Evolutionary conservation across 2,329 filamentous ascomycete species (phyloP), one percentile per base, ranked within the genome.

Genomic region (Neonectria punicea): DNA sequence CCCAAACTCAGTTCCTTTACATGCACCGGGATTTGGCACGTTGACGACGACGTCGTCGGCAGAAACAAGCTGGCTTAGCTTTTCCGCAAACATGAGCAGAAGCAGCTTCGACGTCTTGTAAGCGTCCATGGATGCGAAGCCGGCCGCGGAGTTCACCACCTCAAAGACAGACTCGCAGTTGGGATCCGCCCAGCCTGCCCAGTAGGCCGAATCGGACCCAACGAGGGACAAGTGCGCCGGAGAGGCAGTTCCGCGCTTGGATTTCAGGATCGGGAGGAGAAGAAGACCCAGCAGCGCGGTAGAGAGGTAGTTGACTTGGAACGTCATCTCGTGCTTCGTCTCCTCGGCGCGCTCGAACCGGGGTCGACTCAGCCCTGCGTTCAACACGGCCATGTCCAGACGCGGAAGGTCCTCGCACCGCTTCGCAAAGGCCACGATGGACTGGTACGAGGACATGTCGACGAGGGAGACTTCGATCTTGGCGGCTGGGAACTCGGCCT

Each of bases 371-470:
- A 83, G n/a, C 0, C 80, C 84, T 3, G 83, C 83, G 59, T 86
- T 86, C 25, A 85, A 73, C 9, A 87, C 77, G 22, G 74, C 79
- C 41, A 82, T 79, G 65, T 86, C 82, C n/a, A 86, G 66, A 1
- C 79, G 75, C 0, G 70, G 36, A 2, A 84, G 73, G 0, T 44
- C 70, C 8, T 78, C 70, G 22, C 77, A 77, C 1, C 79, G 75
- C 3, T 61, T 51, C 0, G 75, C 77, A 55, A 87, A 87, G 0
- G 65, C 71, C 18, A 76, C 73, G 4, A 87, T 74, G 0, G 83
- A 86, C 2, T 78, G 75, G 49, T 86, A 85, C 0, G 78, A 81
- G 5, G 61, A 58, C 79, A 87, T 82, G 58, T 87, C 84, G 16
- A 88, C 67, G 2, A 73, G 11, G 76, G 81, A 87, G 9, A 87